A percentile compares a stretch with the other conserved stretches of the same genome.
Conservation (phyloP, 192 early-diverging fungal species). For the Entomortierella beljakovae region DNA sequence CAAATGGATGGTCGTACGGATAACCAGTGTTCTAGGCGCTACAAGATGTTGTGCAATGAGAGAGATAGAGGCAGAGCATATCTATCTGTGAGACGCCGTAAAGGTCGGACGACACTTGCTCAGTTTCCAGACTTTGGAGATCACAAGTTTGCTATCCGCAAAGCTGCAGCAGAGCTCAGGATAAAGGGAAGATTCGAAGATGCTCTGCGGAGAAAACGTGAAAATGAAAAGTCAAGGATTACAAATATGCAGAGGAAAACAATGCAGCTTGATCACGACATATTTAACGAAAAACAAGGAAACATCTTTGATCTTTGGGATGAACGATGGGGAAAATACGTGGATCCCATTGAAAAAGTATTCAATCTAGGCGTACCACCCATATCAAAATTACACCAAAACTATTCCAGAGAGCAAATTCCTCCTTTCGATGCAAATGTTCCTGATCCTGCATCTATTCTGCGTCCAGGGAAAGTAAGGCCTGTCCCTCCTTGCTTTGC, state of each 20-base stretch:
- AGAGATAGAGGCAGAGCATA: not conserved
- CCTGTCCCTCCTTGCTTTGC: constrained; percentile 41
- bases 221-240: not conserved
- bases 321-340: constrained; percentile 5
- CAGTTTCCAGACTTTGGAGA: not conserved
- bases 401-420: not conserved
- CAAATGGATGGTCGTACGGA: constrained; percentile 58
- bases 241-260: not conserved
- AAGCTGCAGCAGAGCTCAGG: constrained; percentile 5
- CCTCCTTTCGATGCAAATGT: not conserved
- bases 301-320: constrained; percentile 28
- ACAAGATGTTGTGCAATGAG: constrained; percentile 9
- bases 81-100: constrained; percentile 11
- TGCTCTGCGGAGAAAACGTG: not conserved
- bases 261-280: not conserved
- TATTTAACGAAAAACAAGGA: constrained; percentile 2
- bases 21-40: constrained; percentile 49
- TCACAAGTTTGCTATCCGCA: constrained; percentile 12
- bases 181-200: constrained; percentile 6
- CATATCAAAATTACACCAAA: not conserved
- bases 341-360: constrained; percentile 38
- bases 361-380: constrained; percentile 47
- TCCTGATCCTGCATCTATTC: constrained; percentile 4
- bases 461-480: constrained; percentile 24
- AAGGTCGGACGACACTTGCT: constrained; percentile 4